phyloP scores from a whole-genome alignment of 139 green algal genomes.

The Closterium sp. region DNA sequence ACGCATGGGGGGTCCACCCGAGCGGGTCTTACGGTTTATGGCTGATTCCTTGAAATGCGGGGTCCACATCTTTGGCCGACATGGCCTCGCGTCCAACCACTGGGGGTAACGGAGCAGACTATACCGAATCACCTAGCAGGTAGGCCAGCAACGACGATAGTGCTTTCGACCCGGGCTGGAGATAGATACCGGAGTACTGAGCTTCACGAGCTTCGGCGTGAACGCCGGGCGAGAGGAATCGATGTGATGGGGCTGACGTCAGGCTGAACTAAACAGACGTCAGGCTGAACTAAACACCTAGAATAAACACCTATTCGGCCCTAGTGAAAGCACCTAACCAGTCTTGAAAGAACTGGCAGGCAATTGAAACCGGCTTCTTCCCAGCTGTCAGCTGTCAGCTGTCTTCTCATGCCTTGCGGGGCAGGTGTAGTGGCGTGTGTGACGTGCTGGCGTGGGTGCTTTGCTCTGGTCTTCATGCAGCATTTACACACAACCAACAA shows the following conservation, averaged over 20 bases:
- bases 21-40: slow-evolving; percentile 22
- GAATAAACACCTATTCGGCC: neutral
- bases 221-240: neutral
- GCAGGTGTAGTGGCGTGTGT: neutral
- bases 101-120: neutral
- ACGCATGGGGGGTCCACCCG: neutral
- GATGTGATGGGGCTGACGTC: neutral
- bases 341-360: neutral
- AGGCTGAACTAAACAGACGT: neutral
- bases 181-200: neutral
- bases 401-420: neutral
- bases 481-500: too few relatives aligned
- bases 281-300: neutral
- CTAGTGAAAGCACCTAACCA: neutral
- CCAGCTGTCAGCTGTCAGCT: too few relatives aligned
- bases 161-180: neutral
- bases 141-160: neutral
- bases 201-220: neutral
- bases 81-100: neutral
- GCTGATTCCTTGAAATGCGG: slow-evolving; percentile 32
- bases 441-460: neutral
- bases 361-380: too few relatives aligned
- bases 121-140: neutral
- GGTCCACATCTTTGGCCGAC: slow-evolving; percentile 25
- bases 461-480: too few relatives aligned